Evolutionary conservation across 1,284 basidiomycete genomes (phyloP), one percentile per base, ranked within the genome.

Genomic region (Ceratobasidium papillatum): DNA sequence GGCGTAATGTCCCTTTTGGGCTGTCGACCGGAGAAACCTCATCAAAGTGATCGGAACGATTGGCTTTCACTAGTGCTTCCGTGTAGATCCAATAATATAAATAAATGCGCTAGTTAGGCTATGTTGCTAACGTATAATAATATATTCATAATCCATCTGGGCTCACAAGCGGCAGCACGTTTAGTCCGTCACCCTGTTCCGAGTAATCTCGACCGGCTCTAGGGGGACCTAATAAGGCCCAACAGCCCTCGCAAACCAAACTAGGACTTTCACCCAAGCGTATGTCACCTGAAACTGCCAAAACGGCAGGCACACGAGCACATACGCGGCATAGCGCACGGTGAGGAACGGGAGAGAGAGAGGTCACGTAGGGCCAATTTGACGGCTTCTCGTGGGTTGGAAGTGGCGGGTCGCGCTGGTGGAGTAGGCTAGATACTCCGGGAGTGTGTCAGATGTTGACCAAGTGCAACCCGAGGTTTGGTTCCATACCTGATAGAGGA

Each of bases 301-400:
- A 32, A 71, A 71, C 43, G 22, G 68, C 68, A 59, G 68, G 68
- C 38, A 71, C 68, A 52, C 68, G 68, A 19, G 68, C 25, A 71
- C 68, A 71, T 45, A 71, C 54, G 41, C 68, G 68, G 68, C 68
- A 71, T 71, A 71, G 54, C 56, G 54, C 68, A 27, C 68, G 68
- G 54, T 71, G 68, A 34, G 68, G 68, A 45, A 71, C 22, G 17
- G 68, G 68, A 8, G 68, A 71, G 41, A 71, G 54, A 34, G 68
- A 58, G 22, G 68, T 71, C 56, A 52, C 49, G 59, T 71, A 71
- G 68, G 68, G 68, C 68, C 68, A 71, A 43, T 71, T 71, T 56
- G 68, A 71, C 59, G 68, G 22, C 54, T 71, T 71, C 68, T 59
- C 54, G 54, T 36, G 68, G 43, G 68, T 71, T 45, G 68, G 68